A percentile compares a stretch with the other conserved stretches of the same genome.
Conservation (phyloP, 495 filamentous ascomycete genomes). For the Cenococcum geophilum region DNA sequence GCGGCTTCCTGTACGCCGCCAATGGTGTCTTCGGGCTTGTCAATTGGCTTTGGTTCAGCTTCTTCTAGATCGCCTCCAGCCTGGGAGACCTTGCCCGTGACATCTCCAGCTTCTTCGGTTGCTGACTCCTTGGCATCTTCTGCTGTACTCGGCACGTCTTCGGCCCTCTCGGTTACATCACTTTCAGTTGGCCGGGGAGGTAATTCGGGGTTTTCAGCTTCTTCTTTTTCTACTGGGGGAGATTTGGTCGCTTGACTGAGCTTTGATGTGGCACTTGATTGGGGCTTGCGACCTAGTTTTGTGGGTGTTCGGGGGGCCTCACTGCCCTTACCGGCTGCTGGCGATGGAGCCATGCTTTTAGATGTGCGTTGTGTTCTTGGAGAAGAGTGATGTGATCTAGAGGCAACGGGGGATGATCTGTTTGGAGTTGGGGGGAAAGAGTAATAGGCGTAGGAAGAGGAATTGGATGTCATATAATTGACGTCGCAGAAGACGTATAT, state of each 20-base stretch:
- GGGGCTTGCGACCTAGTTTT: slow-evolving; percentile 47
- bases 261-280: slow-evolving; percentile 41
- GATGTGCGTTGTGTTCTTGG: slow-evolving; percentile 36
- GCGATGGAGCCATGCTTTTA: slow-evolving; percentile 42
- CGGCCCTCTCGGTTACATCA: slow-evolving; percentile 17
- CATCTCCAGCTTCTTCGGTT: slow-evolving; percentile 24
- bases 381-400: slow-evolving; percentile 32
- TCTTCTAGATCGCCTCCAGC: slow-evolving; percentile 34
- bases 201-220: slow-evolving; percentile 35
- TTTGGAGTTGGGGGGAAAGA: slow-evolving; percentile 48
- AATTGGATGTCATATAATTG: slow-evolving; percentile 8
- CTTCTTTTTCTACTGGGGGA: slow-evolving; percentile 32
- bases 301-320: slow-evolving; percentile 45
- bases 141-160: slow-evolving; percentile 9
- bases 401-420: slow-evolving; percentile 38
- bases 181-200: slow-evolving; percentile 34
- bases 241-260: slow-evolving; percentile 36
- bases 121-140: slow-evolving; percentile 15
- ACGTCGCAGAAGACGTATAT: slow-evolving; percentile 13
- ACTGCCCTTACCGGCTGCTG: slow-evolving; percentile 44
- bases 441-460: slow-evolving; percentile 46
- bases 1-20: slow-evolving; percentile 34
- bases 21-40: slow-evolving; percentile 34
- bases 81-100: slow-evolving; percentile 36
- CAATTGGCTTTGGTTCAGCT: slow-evolving; percentile 37